These are phyloP conservation scores for Chionographis japonica DNA, from an alignment of 106 monocot genomes.

Conservation along the genomic window DNA sequence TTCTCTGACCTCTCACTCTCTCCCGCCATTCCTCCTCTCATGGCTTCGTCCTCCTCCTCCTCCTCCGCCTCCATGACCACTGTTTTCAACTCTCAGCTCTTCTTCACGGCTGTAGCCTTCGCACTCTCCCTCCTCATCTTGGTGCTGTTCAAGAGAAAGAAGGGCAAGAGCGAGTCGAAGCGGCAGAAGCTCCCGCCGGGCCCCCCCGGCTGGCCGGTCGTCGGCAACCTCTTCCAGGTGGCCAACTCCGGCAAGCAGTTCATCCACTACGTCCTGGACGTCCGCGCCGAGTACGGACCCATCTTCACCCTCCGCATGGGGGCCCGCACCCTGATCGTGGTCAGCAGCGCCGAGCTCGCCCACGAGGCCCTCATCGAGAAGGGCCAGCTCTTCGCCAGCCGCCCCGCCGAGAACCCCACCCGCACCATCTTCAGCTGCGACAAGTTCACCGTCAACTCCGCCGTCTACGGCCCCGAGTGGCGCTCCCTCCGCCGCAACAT, in stretches of 20 bases:
- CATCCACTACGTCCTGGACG: conserved; percentile 74
- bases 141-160: conserved; percentile 7
- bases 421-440: conserved; percentile 71
- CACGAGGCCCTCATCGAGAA: conserved; percentile 80
- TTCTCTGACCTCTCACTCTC: no score
- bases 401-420: conserved; percentile 71
- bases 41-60: no score
- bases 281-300: conserved; percentile 53
- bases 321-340: conserved; percentile 56
- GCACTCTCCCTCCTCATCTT: conserved; percentile 10
- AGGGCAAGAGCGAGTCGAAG: conserved; percentile 4
- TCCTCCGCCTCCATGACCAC: no score
- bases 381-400: conserved; percentile 56
- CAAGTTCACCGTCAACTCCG: conserved; percentile 95
- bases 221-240: conserved; percentile 89
- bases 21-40: no score
- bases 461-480: conserved; percentile 83
- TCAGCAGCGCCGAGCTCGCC: conserved; percentile 63
- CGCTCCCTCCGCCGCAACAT: conserved; percentile 86
- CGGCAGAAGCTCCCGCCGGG: conserved; percentile 62
- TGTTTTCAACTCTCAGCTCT: no score
- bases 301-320: conserved; percentile 83
- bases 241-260: conserved; percentile 59
- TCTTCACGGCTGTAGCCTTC: background rate
- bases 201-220: conserved; percentile 74